These are phyloP conservation scores for Hypoxylon sp. DNA, from an alignment of 2,329 filamentous ascomycete species.

Conservation along the genomic window DNA sequence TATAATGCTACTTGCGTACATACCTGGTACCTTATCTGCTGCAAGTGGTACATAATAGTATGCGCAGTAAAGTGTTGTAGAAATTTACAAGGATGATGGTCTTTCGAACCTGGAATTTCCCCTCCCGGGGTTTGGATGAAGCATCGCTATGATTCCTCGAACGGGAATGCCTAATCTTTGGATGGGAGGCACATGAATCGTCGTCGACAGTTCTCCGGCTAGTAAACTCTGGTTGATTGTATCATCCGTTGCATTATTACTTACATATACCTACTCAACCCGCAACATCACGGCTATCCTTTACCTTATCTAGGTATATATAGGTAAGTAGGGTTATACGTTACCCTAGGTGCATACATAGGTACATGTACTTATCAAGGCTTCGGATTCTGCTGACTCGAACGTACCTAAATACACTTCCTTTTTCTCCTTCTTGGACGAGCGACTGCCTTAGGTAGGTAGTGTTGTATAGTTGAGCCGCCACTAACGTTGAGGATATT, in stretches of 20 bases:
- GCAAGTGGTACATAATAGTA: no score
- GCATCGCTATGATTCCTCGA: not conserved
- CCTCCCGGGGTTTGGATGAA: not conserved
- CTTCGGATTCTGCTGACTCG: not conserved
- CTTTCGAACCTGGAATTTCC: not conserved
- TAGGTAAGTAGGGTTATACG: no score
- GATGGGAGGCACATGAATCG: not conserved
- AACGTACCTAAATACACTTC: no score
- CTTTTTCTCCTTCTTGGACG: no score
- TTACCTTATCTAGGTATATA: no score
- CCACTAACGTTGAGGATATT: constrained; percentile 16
- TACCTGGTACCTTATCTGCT: no score
- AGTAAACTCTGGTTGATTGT: not conserved
- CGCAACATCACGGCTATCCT: no score
- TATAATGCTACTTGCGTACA: no score
- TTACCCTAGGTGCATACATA: no score
- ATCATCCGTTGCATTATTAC: not conserved
- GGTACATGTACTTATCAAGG: no score
- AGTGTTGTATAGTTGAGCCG: constrained; percentile 18
- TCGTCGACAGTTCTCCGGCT: not conserved
- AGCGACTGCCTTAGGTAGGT: not conserved
- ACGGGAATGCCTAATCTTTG: not conserved
- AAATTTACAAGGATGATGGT: constrained; percentile 19
- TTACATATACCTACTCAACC: no score
- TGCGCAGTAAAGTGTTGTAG: not conserved